phyloP scores from a whole-genome alignment of 2,329 filamentous ascomycete genomes.

The Claviceps sp. region DNA sequence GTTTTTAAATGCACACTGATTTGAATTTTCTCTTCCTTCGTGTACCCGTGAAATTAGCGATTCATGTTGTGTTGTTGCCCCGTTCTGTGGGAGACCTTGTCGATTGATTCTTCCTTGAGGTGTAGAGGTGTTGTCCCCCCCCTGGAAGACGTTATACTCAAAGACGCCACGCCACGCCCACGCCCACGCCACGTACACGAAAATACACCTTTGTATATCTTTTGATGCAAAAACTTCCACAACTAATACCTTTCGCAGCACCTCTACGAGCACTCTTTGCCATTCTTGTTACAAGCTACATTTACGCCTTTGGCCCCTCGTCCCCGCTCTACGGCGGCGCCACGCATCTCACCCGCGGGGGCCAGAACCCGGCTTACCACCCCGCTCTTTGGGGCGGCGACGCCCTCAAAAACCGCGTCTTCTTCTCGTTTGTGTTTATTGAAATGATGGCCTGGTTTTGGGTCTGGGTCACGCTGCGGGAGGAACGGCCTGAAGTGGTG shows the following conservation, averaged over 20 bases:
- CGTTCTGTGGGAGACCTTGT: no score
- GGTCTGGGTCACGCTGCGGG: conserved; percentile 58
- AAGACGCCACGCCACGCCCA: no score
- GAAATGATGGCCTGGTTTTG: conserved; percentile 83
- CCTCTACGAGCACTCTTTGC: conserved; percentile 54
- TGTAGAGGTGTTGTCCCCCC: no score
- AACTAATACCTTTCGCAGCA: conserved; percentile 21
- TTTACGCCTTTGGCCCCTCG: conserved; percentile 44
- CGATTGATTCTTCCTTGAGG: no score
- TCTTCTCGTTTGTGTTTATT: conserved; percentile 75
- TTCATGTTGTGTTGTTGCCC: no score
- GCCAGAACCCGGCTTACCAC: conserved; percentile 20
- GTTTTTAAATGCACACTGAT: no score
- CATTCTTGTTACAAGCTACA: conserved; percentile 48
- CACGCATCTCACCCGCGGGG: conserved; percentile 11
- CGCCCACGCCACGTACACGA: conserved; percentile 12
- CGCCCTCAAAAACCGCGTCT: conserved; percentile 66
- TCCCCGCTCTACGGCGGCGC: conserved; percentile 32
- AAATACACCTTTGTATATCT: not conserved
- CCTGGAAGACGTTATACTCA: no score
- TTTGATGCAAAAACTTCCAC: no score
- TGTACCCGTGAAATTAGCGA: no score
- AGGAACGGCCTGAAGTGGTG: conserved; percentile 40
- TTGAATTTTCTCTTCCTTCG: no score
- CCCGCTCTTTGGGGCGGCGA: conserved; percentile 40